Percentiles rank a stretch among this genome's conserved stretches.
Evolutionary conservation across 1,139 yeast genomes (phyloP).

Genomic region (Candida sanyaensis): DNA sequence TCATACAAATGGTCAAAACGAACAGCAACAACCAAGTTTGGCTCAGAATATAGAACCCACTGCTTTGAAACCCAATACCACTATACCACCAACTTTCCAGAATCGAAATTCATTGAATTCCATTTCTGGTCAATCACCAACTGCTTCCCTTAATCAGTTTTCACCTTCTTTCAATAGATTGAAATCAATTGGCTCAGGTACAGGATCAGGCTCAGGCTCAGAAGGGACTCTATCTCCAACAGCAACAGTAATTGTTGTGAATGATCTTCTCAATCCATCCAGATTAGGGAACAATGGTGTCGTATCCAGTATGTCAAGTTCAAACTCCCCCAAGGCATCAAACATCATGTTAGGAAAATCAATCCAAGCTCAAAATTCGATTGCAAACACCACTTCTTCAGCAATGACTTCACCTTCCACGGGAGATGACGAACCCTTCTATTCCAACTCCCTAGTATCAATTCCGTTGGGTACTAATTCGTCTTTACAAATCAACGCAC

Average conservation of each 20-base stretch:
- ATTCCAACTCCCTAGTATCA: slow-evolving; percentile 20
- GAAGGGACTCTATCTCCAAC: slow-evolving; percentile 7
- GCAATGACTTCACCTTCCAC: slow-evolving; percentile 9
- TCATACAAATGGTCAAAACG: background rate
- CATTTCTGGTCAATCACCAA: slow-evolving; percentile 4
- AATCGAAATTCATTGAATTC: background rate
- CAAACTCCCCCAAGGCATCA: background rate
- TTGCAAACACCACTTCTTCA: background rate
- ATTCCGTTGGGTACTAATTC: slow-evolving; percentile 43
- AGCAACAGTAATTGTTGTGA: background rate
- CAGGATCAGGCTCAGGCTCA: background rate
- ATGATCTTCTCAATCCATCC: slow-evolving; percentile 2
- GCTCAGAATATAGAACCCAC: slow-evolving; percentile 2
- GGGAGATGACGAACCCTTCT: slow-evolving; percentile 16
- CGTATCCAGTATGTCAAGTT: background rate
- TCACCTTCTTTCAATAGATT: slow-evolving; percentile 7
- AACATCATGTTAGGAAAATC: background rate
- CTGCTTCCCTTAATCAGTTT: slow-evolving; percentile 2
- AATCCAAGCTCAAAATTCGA: background rate
- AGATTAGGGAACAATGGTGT: background rate
- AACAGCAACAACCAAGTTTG: slow-evolving; percentile 3
- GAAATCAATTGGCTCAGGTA: slow-evolving; percentile 2
- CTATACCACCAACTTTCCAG: slow-evolving; percentile 1
- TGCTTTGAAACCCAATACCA: slow-evolving; percentile 1
- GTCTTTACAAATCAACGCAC: slow-evolving; percentile 34